Conservation (phyloP, 1,284 basidiomycete genomes). For the Tilletiaria anomala region DNA sequence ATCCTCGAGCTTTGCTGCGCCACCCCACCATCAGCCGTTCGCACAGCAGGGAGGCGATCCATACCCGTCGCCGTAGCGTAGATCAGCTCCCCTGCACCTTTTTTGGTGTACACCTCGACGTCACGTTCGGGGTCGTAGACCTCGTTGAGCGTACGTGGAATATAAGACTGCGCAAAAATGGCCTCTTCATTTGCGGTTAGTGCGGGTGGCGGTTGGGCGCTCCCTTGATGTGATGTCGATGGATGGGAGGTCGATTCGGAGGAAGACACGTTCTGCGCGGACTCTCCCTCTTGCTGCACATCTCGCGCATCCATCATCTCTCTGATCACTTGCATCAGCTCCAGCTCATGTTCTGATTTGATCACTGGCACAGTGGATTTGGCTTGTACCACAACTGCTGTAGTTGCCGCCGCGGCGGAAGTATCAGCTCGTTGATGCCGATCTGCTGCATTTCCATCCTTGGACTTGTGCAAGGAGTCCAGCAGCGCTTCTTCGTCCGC, state of each 20-base stretch:
- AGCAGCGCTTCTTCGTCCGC: neutral
- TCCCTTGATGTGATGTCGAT: neutral
- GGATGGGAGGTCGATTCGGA: neutral
- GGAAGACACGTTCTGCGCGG: neutral
- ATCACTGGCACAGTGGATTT: too few species aligned
- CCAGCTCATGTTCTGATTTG: too few species aligned
- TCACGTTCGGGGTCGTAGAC: constrained; percentile 34
- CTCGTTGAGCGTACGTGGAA: constrained; percentile 34
- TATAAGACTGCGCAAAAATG: constrained; percentile 31
- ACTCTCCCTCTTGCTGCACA: too few species aligned
- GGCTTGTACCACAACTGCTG: too few species aligned
- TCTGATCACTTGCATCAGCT: too few species aligned
- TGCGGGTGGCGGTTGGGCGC: neutral
- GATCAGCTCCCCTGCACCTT: constrained; percentile 9
- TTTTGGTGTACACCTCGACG: constrained; percentile 11
- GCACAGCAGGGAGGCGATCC: constrained; percentile 3
- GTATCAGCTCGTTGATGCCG: too few species aligned
- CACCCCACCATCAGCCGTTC: neutral
- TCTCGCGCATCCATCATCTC: too few species aligned
- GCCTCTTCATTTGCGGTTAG: too few species aligned
- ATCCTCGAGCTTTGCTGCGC: constrained; percentile 1
- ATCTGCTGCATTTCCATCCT: too few species aligned
- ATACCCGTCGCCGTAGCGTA: constrained; percentile 15
- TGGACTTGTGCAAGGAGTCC: too few species aligned
- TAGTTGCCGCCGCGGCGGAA: too few species aligned